Base-by-base conservation (phyloP, 352 stramenopile genomes). In the Globisporangium cystogenes region DNA sequence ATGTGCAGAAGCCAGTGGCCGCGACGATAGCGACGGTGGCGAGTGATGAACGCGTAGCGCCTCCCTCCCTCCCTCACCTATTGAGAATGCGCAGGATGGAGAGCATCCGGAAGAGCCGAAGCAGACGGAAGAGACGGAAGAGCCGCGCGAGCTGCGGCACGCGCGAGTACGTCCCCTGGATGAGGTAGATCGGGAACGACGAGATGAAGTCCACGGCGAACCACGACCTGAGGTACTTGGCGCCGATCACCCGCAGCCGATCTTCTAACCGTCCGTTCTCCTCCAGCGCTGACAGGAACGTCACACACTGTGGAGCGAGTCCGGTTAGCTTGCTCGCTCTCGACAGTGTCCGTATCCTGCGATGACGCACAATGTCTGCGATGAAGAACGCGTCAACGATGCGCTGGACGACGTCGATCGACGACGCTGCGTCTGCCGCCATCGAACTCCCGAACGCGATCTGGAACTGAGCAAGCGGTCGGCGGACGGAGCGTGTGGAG, bases 121-220 rank as follows among this genome's bases (percentile, higher is more conserved):
- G 60, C 23, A 90, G 50, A 4, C 76, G 69, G 21, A 90, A 50
- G 18, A 90, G 65, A 8, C 76, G 68, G 60, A 90, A 85, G 27
- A 88, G 45, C 37, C 71, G 65, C 27, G 73, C 68, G 27, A 88
- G 71, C 47, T 87, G 74, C 23, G 74, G 80, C 16, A 87, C 71
- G 4, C 76, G 75, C 15, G 67, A 80, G 55, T 86, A 86, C 37
- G 57, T 70, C 15, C 71, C 74, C 40, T 83, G 69, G 16, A 90
- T 60, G 27, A 87, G 65, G 50, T 90, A 88, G 27, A 88, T 74
- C 4, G 82, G 82, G 48, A 90, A 86, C 7, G 82, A 68, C 1
- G 79, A 80, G n/a, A 93, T 59, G 24, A 89, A 79, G 53, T 93
- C 82, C 11, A 93, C 41, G 43, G 76, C 10, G 46, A 93, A 90